A percentile compares a stretch with the other conserved stretches of the same genome.
These are phyloP conservation scores for Claviceps arundinis DNA, from an alignment of 2,329 filamentous ascomycete genomes.

Conservation along the genomic window DNA sequence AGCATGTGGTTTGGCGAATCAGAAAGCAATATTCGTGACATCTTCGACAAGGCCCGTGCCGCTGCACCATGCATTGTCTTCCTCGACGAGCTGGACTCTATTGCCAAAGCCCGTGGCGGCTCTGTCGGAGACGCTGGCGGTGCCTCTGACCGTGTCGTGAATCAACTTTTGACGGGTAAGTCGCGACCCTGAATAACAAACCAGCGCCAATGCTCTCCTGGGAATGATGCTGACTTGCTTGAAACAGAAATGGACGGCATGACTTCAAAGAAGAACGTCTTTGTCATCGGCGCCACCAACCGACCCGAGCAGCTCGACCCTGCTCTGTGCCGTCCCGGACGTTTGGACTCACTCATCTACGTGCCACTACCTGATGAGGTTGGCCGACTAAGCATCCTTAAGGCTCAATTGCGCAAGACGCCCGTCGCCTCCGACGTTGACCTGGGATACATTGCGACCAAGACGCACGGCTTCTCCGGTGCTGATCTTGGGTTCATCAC, in stretches of 20 bases:
- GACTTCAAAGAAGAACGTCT: conserved; percentile 99
- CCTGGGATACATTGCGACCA: conserved; percentile 80
- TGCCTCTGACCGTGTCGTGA: conserved; percentile 98
- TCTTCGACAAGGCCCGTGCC: conserved; percentile 98
- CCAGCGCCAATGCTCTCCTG: neutral
- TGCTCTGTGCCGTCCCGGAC: conserved; percentile 92
- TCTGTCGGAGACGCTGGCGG: conserved; percentile 92
- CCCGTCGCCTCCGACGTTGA: conserved; percentile 81
- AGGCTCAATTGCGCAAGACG: conserved; percentile 95
- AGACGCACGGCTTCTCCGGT: conserved; percentile 98
- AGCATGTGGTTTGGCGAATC: conserved; percentile 99
- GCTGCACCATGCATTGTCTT: conserved; percentile 97
- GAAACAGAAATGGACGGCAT: conserved; percentile 88
- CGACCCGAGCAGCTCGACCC: conserved; percentile 97
- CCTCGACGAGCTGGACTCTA: conserved; percentile 96
- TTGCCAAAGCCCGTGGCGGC: conserved; percentile 97
- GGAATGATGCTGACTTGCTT: conserved; percentile 26
- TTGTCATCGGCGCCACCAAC: conserved; percentile 98
- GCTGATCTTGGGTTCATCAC: conserved; percentile 98
- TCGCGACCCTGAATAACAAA: conserved; percentile 8
- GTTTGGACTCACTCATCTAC: conserved; percentile 97
- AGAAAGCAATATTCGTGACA: conserved; percentile 98
- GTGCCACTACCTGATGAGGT: conserved; percentile 89
- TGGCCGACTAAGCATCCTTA: conserved; percentile 80
- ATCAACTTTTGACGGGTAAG: conserved; percentile 93